Percentiles rank a stretch among this genome's conserved stretches.
These are phyloP conservation scores for Fraxinus floribunda DNA, from an alignment of 305 asterid species.

Conservation along the genomic window DNA sequence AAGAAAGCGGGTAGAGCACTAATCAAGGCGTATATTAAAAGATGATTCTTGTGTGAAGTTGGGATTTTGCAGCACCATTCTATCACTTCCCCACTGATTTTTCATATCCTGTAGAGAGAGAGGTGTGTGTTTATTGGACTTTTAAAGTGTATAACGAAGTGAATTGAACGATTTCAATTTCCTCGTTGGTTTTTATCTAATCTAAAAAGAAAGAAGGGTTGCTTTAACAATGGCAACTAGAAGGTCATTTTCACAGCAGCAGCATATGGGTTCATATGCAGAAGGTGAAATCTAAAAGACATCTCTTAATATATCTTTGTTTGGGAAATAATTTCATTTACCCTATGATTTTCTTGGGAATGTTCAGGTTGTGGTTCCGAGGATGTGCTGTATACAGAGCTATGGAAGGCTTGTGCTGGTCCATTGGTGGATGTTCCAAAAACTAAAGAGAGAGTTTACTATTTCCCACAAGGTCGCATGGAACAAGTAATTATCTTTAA, in stretches of 20 bases:
- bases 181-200: slow-evolving; percentile 13
- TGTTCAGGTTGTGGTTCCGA: slow-evolving; percentile 45
- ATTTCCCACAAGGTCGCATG: slow-evolving; percentile 95
- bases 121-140: not conserved
- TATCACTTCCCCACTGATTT: slow-evolving; percentile 9
- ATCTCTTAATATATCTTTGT: slow-evolving; percentile 5
- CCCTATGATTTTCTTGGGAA: not conserved
- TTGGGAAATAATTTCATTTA: not conserved
- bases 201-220: slow-evolving; percentile 12
- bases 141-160: slow-evolving; percentile 16
- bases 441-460: slow-evolving; percentile 60
- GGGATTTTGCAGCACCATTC: slow-evolving; percentile 45
- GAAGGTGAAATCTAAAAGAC: slow-evolving; percentile 38
- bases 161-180: slow-evolving; percentile 19
- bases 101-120: not conserved
- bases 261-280: slow-evolving; percentile 34
- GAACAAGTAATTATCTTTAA: slow-evolving; percentile 60
- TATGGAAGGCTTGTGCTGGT: slow-evolving; percentile 98
- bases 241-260: slow-evolving; percentile 54
- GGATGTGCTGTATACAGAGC: slow-evolving; percentile 60
- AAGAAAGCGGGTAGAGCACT: slow-evolving; percentile 30
- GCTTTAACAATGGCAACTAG: slow-evolving; percentile 53
- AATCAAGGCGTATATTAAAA: slow-evolving; percentile 47
- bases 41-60: slow-evolving; percentile 39
- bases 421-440: slow-evolving; percentile 84